Evolutionary conservation across 2,329 filamentous ascomycete genomes (phyloP).

Genomic region (Cordyceps tenuipes): DNA sequence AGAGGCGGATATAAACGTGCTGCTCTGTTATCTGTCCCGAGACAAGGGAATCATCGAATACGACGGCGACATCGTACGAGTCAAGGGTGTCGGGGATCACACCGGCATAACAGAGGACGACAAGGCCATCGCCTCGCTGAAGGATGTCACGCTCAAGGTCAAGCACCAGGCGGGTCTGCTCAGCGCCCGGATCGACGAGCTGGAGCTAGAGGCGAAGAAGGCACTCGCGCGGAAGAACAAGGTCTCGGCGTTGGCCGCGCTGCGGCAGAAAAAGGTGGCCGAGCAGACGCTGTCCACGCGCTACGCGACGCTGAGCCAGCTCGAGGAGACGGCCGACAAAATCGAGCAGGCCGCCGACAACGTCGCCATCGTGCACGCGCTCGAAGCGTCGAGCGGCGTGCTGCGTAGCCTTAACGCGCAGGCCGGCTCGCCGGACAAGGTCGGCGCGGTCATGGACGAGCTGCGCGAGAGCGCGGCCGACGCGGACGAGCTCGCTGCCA

Average conservation of each 20-base stretch:
- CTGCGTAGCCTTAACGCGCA: constrained; percentile 66
- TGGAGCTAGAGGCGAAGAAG: constrained; percentile 57
- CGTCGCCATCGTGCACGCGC: constrained; percentile 71
- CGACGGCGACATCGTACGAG: constrained; percentile 65
- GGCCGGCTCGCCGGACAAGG: constrained; percentile 66
- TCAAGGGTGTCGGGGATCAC: constrained; percentile 49
- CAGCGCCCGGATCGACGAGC: constrained; percentile 54
- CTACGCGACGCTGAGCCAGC: constrained; percentile 64
- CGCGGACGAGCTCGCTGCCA: constrained; percentile 72
- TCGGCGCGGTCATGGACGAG: constrained; percentile 66
- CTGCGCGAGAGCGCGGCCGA: constrained; percentile 73
- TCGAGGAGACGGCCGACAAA: constrained; percentile 75
- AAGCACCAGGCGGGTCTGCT: constrained; percentile 64
- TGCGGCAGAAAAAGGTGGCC: constrained; percentile 75
- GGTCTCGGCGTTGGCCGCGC: constrained; percentile 64
- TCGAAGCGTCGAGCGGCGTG: constrained; percentile 69
- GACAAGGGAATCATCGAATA: constrained; percentile 53
- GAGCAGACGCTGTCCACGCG: constrained; percentile 66
- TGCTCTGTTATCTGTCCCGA: constrained; percentile 61
- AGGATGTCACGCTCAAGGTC: constrained; percentile 67
- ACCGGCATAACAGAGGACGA: constrained; percentile 65
- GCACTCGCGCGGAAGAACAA: constrained; percentile 66
- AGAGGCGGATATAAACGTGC: constrained; percentile 56
- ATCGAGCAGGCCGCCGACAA: constrained; percentile 83
- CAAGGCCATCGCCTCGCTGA: constrained; percentile 72